Base-by-base conservation (phyloP, 2,329 filamentous ascomycete genomes). In the Leptographium lundbergii region DNA sequence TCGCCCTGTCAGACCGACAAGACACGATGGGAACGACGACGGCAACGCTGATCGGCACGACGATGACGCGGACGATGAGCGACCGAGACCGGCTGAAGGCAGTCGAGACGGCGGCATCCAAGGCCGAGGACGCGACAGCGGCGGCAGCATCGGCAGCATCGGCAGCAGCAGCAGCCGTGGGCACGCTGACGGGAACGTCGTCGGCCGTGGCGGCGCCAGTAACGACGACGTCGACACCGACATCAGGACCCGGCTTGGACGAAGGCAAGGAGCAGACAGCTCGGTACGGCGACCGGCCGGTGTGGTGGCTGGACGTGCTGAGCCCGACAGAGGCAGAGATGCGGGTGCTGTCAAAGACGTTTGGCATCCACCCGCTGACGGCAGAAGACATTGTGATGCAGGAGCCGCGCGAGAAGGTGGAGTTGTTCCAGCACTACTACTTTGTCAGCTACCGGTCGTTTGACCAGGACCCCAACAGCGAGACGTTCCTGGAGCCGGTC, bases 361-460 rank as follows among this genome's bases (percentile, higher is more conserved):
- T 99, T 69, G 90, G 91, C 19, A 96, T 99, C 61, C 94, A 99
- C 73, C 91, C 94, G 0, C 75, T 99, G 60, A 99, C 94, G 0
- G 87, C 90, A 1, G 94, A 99, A 71, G 94, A 99, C 69, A 96
- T 99, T 66, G 87, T 97, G 81, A 86, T 96, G 76, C 90, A 97
- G 70, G 94, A 99, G 74, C 89, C 91, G 48, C 91, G 94, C 25
- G 94, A 99, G 69, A 99, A 99, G 74, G 94, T 99, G 0, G 94
- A 99, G 71, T 79, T 99, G 1, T 99, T 99, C 77, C 86, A 89
- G 39, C 88, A 95, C 70, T 99, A 99, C 74, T 99, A 99, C 72
- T 96, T 99, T 67, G 89, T 99, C 74, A 97, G 96, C 71, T 99
- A 99, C 71, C 88, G 94, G 19, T 95, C 91, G 0, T 99, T 99